Evolutionary conservation across 208 protist genomes (phyloP).

Genomic region (Acanthamoeba royreba): DNA sequence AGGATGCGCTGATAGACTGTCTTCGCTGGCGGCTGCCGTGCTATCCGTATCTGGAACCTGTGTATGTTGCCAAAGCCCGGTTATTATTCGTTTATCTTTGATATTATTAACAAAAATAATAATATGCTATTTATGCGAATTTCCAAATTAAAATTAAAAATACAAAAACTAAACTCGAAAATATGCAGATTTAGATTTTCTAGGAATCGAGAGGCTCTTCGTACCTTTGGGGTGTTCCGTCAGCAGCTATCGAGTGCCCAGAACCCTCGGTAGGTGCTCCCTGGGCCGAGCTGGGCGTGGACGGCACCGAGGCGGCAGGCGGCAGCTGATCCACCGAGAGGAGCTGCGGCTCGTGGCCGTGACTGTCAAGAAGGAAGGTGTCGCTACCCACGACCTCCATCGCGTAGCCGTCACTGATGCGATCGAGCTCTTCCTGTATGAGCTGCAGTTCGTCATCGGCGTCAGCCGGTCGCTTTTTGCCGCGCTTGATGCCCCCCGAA

Average conservation of each 20-base stretch:
- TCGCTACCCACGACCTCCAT: neutral
- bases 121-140: neutral
- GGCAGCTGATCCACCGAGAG: neutral
- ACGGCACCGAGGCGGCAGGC: neutral
- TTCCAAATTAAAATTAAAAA: conserved; percentile 3
- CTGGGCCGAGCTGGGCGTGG: neutral
- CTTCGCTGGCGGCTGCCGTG: conserved; percentile 62
- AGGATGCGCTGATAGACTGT: conserved; percentile 75
- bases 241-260: neutral
- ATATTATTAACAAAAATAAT: neutral
- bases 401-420: neutral
- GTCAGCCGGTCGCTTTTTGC: neutral
- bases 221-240: neutral
- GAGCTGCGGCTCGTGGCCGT: neutral
- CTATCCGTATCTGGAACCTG: conserved; percentile 64
- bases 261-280: neutral
- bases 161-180: no score
- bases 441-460: neutral
- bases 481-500: neutral
- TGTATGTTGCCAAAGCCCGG: neutral
- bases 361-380: neutral
- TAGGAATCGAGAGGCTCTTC: neutral
- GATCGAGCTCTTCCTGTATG: conserved; percentile 40
- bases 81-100: conserved; percentile 42
- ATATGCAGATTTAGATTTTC: no score